These are phyloP conservation scores for Quercus gilva DNA, from an alignment of 306 rosid species.

Conservation along the genomic window DNA sequence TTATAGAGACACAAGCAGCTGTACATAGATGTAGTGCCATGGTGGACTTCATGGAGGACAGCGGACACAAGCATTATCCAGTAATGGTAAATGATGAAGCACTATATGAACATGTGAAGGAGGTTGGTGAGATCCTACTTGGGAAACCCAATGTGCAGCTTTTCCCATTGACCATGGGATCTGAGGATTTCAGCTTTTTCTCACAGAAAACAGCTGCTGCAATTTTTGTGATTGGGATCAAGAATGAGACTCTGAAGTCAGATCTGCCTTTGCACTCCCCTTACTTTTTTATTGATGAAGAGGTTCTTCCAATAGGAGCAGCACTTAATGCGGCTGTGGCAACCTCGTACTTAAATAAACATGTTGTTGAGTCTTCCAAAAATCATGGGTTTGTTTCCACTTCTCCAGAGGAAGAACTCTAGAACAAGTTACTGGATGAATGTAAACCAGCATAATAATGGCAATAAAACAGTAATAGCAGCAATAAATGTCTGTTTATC, in stretches of 20 bases:
- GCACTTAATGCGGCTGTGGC: constrained; percentile 51
- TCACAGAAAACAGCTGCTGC: constrained; percentile 40
- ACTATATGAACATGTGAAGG: constrained; percentile 40
- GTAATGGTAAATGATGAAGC: constrained; percentile 42
- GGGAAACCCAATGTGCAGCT: constrained; percentile 43
- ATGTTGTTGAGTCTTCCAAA: neutral
- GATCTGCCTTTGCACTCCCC: constrained; percentile 40
- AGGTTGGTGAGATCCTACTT: constrained; percentile 39
- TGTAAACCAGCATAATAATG: neutral
- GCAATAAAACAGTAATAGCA: neutral
- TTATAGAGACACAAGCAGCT: constrained; percentile 38
- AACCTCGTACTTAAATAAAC: constrained; percentile 36
- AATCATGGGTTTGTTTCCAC: neutral
- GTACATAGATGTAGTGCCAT: constrained; percentile 35
- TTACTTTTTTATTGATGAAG: constrained; percentile 43
- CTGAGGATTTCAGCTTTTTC: constrained; percentile 57
- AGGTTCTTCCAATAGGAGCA: constrained; percentile 52
- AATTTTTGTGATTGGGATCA: constrained; percentile 29
- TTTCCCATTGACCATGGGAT: constrained; percentile 37
- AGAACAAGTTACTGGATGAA: neutral
- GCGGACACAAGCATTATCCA: constrained; percentile 28
- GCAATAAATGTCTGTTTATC: neutral
- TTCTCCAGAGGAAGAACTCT: neutral
- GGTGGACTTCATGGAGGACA: constrained; percentile 53
- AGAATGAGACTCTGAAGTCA: constrained; percentile 33